Evolutionary conservation across 176 grass and related monocot genomes (phyloP), one percentile per base, ranked within the genome.

Genomic region (Stipa capillata): DNA sequence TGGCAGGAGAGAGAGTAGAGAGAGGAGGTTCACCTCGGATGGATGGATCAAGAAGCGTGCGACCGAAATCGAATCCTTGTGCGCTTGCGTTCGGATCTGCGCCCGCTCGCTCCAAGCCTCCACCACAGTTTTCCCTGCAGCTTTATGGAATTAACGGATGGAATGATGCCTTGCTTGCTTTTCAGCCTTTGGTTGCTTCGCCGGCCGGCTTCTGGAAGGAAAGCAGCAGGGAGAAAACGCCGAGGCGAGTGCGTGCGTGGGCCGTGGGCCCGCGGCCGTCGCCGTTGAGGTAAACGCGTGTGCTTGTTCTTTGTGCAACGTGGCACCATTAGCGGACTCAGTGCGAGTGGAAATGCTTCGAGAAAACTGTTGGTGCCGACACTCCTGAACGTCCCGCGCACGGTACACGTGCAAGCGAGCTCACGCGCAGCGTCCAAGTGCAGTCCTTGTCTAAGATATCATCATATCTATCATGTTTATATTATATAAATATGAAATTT

Each of bases 31-130:
- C 65, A 69, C 67, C 43, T 70, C 4, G 18, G 61, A 32, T 6
- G 24, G 59, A 63, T 18, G 59, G 11, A 20, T 8, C 42, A 42
- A 4, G 65, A 25, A 1, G 65, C 41, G 67, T 0, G 10, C 35
- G 10, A n/a, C n/a, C n/a, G n/a, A n/a, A n/a, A n/a, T n/a, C n/a
- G n/a, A n/a, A n/a, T n/a, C n/a, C n/a, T n/a, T n/a, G n/a, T n/a
- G n/a, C n/a, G n/a, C n/a, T n/a, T n/a, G 36, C 24, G 18, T 64
- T 33, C 67, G 67, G 67, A 70, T 70, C 67, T 70, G 67, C 67
- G 27, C 16, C 42, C 42, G 66, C 65, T 29, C 65, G 40, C n/a
- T n/a, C 32, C n/a, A n/a, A n/a, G n/a, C n/a, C n/a, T n/a, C n/a
- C n/a, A n/a, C n/a, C n/a, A n/a, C n/a, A n/a, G n/a, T 23, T 45